Evolutionary conservation across 768 basidiomycete species (phyloP), one percentile per base, ranked within the genome.

Genomic region (Clitopilus hobsonii): DNA sequence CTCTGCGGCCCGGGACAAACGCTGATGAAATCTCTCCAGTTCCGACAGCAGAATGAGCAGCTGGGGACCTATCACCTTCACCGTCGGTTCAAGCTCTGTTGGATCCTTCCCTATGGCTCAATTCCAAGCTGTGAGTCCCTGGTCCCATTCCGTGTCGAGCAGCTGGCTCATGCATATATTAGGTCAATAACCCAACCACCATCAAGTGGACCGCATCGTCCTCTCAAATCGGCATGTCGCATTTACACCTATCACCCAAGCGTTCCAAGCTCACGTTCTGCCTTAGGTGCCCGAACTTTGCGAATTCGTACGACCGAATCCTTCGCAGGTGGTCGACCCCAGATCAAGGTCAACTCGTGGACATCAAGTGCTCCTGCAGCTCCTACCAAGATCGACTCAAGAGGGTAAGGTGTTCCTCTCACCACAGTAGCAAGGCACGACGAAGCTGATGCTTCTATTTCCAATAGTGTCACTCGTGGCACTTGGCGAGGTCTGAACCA

Each of bases 91-190:
- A 22, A 70, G 67, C 56, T 68, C 72, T 27, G 67, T 61, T 2
- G 63, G 67, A 13, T 66, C 69, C n/a, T 78, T 76, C 69, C 79
- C 79, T 0, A 79, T 80, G 78, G 77, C 78, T 16, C 73, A 75
- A 56, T 79, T 77, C 65, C 72, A 73, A 60, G 65, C 52, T 5
- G 73, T 74, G 54, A 47, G 67, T 52, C 11, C n/a, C 26, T 11
- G 11, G 8, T 29, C 24, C 7, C 1, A 18, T 20, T 14, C 20
- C n/a, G n/a, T n/a, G n/a, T n/a, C n/a, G 16, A 24, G 5, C 45
- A n/a, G n/a, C n/a, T n/a, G n/a, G n/a, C n/a, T n/a, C n/a, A n/a
- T n/a, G n/a, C n/a, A n/a, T n/a, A n/a, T n/a, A 5, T 13, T 47
- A 74, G 68, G 74, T 77, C 29, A 77, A 76, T 55, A 72, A 71